A percentile compares a stretch with the other conserved stretches of the same genome.
These are phyloP conservation scores for Pharnaceum exiguum DNA, from an alignment of 148 eudicot species.

Conservation along the genomic window DNA sequence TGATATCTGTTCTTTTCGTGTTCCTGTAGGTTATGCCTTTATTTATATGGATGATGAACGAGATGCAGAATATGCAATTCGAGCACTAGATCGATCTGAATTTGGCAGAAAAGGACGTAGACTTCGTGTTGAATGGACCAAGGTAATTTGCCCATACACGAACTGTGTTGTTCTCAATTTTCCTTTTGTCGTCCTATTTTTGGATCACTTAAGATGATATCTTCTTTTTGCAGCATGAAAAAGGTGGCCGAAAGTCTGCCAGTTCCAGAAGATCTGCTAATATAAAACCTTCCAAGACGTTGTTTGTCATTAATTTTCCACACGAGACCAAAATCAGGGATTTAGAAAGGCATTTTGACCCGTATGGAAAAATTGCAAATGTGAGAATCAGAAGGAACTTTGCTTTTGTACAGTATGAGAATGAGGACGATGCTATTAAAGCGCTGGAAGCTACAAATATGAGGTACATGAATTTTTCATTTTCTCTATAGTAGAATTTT, in stretches of 20 bases:
- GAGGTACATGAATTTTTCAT: slow-evolving; percentile 47
- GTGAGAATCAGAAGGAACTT: slow-evolving; percentile 78
- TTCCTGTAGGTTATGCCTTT: slow-evolving; percentile 67
- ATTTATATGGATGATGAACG: slow-evolving; percentile 88
- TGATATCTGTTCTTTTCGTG: slow-evolving; percentile 4
- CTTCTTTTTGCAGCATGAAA: slow-evolving; percentile 28
- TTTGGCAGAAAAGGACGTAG: slow-evolving; percentile 90
- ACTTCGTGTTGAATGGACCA: slow-evolving; percentile 94
- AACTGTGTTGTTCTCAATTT: background rate
- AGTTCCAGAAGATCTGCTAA: slow-evolving; percentile 24
- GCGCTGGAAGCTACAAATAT: slow-evolving; percentile 83
- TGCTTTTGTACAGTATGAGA: slow-evolving; percentile 75
- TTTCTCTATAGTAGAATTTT: background rate
- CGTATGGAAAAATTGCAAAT: slow-evolving; percentile 63
- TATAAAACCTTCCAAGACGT: slow-evolving; percentile 35
- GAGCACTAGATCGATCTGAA: slow-evolving; percentile 68
- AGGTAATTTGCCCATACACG: slow-evolving; percentile 35
- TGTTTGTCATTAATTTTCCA: slow-evolving; percentile 75
- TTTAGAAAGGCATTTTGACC: slow-evolving; percentile 80
- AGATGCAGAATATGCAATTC: slow-evolving; percentile 91
- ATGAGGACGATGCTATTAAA: slow-evolving; percentile 72
- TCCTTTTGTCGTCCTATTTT: background rate
- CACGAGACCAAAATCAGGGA: slow-evolving; percentile 64
- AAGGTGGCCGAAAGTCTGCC: slow-evolving; percentile 19
- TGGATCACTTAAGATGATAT: background rate